Base-by-base conservation (phyloP, 345 rosid genomes). In the Camelina neglecta region DNA sequence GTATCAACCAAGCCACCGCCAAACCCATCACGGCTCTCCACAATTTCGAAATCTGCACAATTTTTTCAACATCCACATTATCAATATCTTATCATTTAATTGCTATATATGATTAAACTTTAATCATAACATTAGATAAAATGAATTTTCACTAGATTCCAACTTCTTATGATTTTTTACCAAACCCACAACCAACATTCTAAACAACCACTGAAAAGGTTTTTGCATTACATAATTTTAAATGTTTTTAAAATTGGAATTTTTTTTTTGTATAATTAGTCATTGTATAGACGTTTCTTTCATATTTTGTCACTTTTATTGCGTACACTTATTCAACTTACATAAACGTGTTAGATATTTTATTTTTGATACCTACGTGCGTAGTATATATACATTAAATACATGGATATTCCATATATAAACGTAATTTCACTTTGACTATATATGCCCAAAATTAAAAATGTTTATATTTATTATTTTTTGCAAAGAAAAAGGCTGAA, bases 21-120 rank as follows among this genome's bases (percentile, higher is more conserved):
- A 60, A 74, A 42, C 73, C 51, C 45, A 82, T 62, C 74, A 82
- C 67, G 75, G 50, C 26, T 48, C 80, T 56, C 80, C 80, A 77
- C 56, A 74, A 33, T 15, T 83, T 75, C 48, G 60, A 74, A 45
- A 47, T 75, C 91, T 85, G 91, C 82, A 81, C 71, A 49, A 77
- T 10, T 16, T 20, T 20, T 54, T 50, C 47, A 16, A 74, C 59
- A 63, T 44, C 70, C 65, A 71, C 60, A 47, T 13, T 47, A 76
- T 79, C 63, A 82, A 18, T 54, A n/a, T 48, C 26, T 68, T 61
- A 33, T 68, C 57, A 41, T 62, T 9, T 59, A 0, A 4, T 20
- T 8, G 3, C 4, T 24, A 41, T 21, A 12, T 49, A 12, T 49
- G 50, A 15, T 13, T 13, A 1, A 41, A 66, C 15, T 21, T 49